A percentile compares a stretch with the other conserved stretches of the same genome.
phyloP scores from a whole-genome alignment of 208 protist species.

The Trypanosoma caninum region DNA sequence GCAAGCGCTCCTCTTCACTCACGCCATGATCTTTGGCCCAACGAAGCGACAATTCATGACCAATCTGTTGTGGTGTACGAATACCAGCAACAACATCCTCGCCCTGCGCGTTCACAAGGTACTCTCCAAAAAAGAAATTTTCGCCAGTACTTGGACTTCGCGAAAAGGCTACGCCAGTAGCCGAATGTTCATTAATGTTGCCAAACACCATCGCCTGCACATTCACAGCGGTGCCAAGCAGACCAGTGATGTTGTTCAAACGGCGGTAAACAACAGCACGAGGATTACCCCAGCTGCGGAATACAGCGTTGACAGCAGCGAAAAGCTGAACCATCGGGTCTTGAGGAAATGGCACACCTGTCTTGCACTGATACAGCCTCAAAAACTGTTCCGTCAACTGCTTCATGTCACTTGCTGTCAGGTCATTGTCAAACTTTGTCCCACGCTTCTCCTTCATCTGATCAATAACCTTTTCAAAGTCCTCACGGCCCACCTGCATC shows the following conservation, averaged over 20 bases:
- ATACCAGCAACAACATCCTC: conserved; percentile 96
- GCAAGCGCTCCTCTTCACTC: conserved; percentile 56
- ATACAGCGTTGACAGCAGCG: conserved; percentile 88
- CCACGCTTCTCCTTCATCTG: conserved; percentile 70
- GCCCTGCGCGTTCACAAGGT: conserved; percentile 94
- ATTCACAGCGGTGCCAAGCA: conserved; percentile 93
- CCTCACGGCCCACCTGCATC: conserved; percentile 78
- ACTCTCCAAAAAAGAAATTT: conserved; percentile 94
- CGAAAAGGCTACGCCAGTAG: conserved; percentile 94
- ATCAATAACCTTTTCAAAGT: conserved; percentile 84
- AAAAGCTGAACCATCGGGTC: conserved; percentile 87
- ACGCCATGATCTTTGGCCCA: conserved; percentile 75
- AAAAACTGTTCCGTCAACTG: conserved; percentile 66
- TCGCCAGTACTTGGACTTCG: conserved; percentile 92
- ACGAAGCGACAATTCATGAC: conserved; percentile 42
- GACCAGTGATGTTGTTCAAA: conserved; percentile 88
- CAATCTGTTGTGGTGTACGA: conserved; percentile 90
- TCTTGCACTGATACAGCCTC: conserved; percentile 60
- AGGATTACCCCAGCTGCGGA: conserved; percentile 89
- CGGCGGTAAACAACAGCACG: conserved; percentile 91
- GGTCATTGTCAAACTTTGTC: conserved; percentile 83
- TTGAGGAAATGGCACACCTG: conserved; percentile 78
- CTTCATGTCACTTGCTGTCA: conserved; percentile 78
- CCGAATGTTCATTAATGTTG: conserved; percentile 90
- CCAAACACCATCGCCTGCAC: conserved; percentile 96